Percentiles rank a stretch among this genome's conserved stretches.
phyloP scores from a whole-genome alignment of 768 basidiomycete species.

The Pilatotrama ljubarskyi region DNA sequence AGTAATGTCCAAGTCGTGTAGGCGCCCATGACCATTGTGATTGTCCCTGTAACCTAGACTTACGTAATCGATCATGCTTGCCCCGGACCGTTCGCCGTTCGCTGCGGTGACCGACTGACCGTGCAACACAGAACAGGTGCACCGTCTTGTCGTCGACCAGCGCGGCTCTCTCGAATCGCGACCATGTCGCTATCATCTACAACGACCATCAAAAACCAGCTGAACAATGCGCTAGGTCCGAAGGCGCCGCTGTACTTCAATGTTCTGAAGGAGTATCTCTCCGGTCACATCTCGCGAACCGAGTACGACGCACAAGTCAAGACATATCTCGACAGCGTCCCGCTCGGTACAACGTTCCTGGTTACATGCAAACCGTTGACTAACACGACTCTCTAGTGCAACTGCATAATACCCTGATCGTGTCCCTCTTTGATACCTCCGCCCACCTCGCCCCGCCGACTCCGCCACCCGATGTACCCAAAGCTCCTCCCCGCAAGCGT shows the following conservation, averaged over 20 bases:
- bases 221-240: conserved; percentile 58
- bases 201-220: conserved; percentile 67
- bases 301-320: conserved; percentile 78
- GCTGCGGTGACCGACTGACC: neutral
- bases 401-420: conserved; percentile 81
- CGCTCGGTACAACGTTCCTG: neutral
- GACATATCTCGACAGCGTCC: conserved; percentile 42
- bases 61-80: neutral
- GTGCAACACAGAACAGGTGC: neutral
- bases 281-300: conserved; percentile 63
- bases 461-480: conserved; percentile 61
- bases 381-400: conserved; percentile 50
- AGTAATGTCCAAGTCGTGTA: neutral
- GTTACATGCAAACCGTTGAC: neutral
- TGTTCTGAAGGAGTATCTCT: conserved; percentile 64
- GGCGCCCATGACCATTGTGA: conserved; percentile 3
- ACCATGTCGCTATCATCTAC: conserved; percentile 77
- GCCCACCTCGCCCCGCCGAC: conserved; percentile 67
- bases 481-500: conserved; percentile 67
- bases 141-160: neutral
- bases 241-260: conserved; percentile 64
- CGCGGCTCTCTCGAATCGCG: neutral
- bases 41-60: neutral
- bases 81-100: neutral
- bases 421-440: conserved; percentile 80